Evolutionary conservation across 2,329 filamentous ascomycete genomes (phyloP), one percentile per base, ranked within the genome.

Genomic region (Cladosporium halotolerans): DNA sequence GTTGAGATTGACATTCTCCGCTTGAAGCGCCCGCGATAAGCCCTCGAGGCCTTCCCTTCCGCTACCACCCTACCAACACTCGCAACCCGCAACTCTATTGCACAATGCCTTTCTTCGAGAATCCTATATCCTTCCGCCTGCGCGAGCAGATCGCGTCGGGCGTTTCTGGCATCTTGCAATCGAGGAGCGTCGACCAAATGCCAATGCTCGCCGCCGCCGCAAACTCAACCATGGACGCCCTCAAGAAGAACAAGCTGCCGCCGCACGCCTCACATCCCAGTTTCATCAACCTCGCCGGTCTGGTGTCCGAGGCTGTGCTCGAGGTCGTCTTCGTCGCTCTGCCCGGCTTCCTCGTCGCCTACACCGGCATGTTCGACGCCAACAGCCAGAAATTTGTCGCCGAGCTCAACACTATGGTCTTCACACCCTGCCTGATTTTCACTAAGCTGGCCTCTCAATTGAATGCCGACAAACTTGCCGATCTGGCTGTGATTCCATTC

Each of bases 371-470:
- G 74, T 97, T 99, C 72, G 89, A 95, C 72, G 89, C 89, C 58
- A 90, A 96, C 48, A 88, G 91, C 69, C 93, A 99, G 71, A 97
- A 96, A 72, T 95, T 99, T 67, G 79, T 96, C 47, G 92, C 93
- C 51, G 96, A 99, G 67, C 78, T 99, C 62, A 99, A 99, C 70
- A 90, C 96, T 55, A 88, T 88, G 75, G 79, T 99, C 40, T 99
- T 99, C 72, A 99, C 93, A 31, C 93, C 93, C 60, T 97, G 93
- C 70, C 83, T 99, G 59, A 90, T 99, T 70, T 99, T 97, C 72
- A 96, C 89, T 13, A 99, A 99, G 72, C 81, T 99, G 38, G 93
- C 91, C 6, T 95, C 90, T 1, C 92, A 99, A 72, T 80, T 99
- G 55, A 96, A 88, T 43, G 88, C 90, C 52, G 86, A 93, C 57